These are phyloP conservation scores for Hyphopichia wangnamkhiaoensis DNA, from an alignment of 1,139 yeast genomes.

Conservation along the genomic window DNA sequence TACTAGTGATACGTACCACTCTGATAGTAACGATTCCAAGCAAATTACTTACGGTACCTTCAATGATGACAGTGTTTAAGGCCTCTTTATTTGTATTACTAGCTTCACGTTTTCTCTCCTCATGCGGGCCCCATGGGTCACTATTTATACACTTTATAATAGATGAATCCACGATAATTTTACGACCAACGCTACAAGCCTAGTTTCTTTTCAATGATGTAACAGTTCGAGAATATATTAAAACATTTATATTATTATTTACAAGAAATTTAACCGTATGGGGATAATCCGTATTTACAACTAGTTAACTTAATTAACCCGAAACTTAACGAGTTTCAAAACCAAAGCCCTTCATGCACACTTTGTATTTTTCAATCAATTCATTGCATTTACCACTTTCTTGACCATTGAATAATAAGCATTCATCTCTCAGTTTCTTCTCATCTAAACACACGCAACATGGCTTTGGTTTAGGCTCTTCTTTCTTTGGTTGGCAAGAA, in stretches of 20 bases:
- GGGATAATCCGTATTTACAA: background rate
- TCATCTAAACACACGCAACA: slow-evolving; percentile 94
- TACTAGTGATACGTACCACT: slow-evolving; percentile 4
- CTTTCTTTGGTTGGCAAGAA: slow-evolving; percentile 9
- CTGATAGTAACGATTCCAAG: slow-evolving; percentile 2
- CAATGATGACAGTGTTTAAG: slow-evolving; percentile 4
- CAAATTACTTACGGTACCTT: slow-evolving; percentile 7
- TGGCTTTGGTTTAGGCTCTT: slow-evolving; percentile 72
- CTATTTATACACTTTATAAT: too few relatives aligned
- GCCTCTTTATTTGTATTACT: background rate
- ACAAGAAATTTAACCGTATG: background rate
- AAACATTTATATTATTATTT: slow-evolving; percentile 1
- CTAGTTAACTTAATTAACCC: background rate
- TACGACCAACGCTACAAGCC: too few relatives aligned
- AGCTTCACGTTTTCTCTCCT: too few relatives aligned
- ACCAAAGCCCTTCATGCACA: slow-evolving; percentile 91
- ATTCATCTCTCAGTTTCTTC: slow-evolving; percentile 82
- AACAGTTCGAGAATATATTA: background rate
- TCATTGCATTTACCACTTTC: slow-evolving; percentile 82
- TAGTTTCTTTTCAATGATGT: too few relatives aligned
- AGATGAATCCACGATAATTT: too few relatives aligned
- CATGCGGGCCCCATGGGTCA: too few relatives aligned
- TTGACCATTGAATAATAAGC: slow-evolving; percentile 78
- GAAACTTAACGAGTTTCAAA: slow-evolving; percentile 42
- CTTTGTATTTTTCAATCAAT: slow-evolving; percentile 69